Evolutionary conservation across 495 filamentous ascomycete genomes (phyloP), one percentile per base, ranked within the genome.

Genomic region (Astrothelium subdiscretum): DNA sequence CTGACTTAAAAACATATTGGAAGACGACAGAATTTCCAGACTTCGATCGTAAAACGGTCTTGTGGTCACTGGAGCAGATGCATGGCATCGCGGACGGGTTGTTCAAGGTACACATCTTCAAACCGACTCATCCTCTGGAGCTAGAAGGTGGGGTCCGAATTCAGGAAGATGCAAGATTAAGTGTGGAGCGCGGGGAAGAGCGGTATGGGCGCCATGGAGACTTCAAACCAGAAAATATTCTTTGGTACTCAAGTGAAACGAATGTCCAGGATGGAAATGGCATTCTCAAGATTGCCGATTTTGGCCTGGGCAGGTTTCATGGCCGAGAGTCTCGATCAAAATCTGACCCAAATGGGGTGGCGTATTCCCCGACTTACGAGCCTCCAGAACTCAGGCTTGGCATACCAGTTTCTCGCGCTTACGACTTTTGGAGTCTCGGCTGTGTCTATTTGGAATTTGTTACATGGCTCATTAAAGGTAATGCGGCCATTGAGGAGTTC

Each of bases 211-310:
- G 60, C 12, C 68, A 70, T 60, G 67, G 72, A 13, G 72, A 75
- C 48, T 51, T 75, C 1, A 75, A 74, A 59, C 63, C 72, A 3
- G 65, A 72, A 26, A 75, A 75, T 31, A 73, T 74, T 31, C 67
- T 75, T 8, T 71, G 54, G 61, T 75, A 73, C 60, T n/a, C 42
- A 31, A 15, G 43, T 52, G 32, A 62, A 29, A 15, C 32, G 5
- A 44, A 61, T 29, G 24, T n/a, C 22, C 29, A 65, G 31, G 48
- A 61, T 31, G 13, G 13, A 20, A 22, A 26, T 31, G 65, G 63
- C 8, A 35, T 63, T 20, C 60, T 74, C n/a, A 35, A 65, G 31
- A 67, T 71, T 26, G 60, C 70, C 13, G 66, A 71, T 63, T 58
- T 68, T 54, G 60, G 68, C 1, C 40, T 70, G 8, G 62, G 44